phyloP scores from a whole-genome alignment of 1,139 yeast species.

The Blastobotrys raffinosifermentans region DNA sequence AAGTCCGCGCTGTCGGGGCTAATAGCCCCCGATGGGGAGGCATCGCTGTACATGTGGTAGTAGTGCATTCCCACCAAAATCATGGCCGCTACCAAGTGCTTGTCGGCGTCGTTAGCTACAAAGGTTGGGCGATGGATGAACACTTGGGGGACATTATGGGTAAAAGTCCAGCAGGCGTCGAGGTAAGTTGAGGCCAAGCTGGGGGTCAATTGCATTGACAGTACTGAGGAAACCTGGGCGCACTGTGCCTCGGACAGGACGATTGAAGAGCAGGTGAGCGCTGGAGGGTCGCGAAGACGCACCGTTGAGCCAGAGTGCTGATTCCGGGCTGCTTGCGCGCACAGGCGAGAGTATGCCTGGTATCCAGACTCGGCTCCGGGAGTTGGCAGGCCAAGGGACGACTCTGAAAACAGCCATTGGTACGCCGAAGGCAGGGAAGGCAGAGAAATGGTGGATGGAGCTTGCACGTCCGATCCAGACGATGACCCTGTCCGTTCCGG shows the following conservation, averaged over 20 bases:
- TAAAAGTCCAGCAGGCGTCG: slow-evolving; percentile 12
- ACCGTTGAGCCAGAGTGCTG: not conserved
- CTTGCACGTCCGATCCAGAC: too few relatives aligned
- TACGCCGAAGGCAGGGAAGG: too few relatives aligned
- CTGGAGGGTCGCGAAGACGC: not conserved
- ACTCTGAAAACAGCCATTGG: too few relatives aligned
- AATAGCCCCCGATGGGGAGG: not conserved
- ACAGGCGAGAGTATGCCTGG: not conserved
- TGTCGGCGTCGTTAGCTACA: slow-evolving; percentile 33
- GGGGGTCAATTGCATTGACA: slow-evolving; percentile 2
- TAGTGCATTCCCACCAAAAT: slow-evolving; percentile 36
- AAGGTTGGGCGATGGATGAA: slow-evolving; percentile 40
- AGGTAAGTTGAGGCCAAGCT: slow-evolving; percentile 5
- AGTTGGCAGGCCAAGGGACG: too few relatives aligned
- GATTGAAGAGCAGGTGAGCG: slow-evolving; percentile 5
- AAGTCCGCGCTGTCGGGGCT: too few relatives aligned
- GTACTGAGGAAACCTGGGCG: not conserved
- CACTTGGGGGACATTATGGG: slow-evolving; percentile 17
- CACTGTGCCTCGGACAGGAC: slow-evolving; percentile 6
- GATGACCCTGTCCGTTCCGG: too few relatives aligned
- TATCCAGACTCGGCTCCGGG: too few relatives aligned
- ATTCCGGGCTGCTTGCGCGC: not conserved
- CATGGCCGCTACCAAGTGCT: slow-evolving; percentile 33
- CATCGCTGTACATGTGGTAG: slow-evolving; percentile 5
- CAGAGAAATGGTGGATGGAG: too few relatives aligned